phyloP scores from a whole-genome alignment of 495 filamentous ascomycete species.

The Bacidia gigantensis region DNA sequence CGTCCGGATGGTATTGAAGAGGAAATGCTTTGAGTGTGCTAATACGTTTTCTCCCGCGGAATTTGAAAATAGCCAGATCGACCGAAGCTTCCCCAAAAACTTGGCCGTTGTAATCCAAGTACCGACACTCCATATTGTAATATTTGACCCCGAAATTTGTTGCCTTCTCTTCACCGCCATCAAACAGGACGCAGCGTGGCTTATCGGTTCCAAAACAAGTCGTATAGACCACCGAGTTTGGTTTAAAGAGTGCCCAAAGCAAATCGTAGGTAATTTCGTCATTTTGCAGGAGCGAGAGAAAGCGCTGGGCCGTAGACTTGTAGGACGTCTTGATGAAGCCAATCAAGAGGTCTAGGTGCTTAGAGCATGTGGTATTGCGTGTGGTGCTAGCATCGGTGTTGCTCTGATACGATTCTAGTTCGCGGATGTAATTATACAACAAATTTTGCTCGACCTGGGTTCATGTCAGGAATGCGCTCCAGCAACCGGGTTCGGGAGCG shows the following conservation, averaged over 20 bases:
- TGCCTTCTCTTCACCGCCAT: too few species aligned
- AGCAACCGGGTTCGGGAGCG: too few species aligned
- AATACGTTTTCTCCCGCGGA: slow-evolving; percentile 20
- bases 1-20: slow-evolving; percentile 13
- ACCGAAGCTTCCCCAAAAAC: too few species aligned
- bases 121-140: too few species aligned
- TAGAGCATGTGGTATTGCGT: slow-evolving; percentile 1
- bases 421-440: background rate
- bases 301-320: slow-evolving; percentile 19
- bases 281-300: slow-evolving; percentile 26
- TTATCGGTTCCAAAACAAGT: too few species aligned
- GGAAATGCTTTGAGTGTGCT: slow-evolving; percentile 21
- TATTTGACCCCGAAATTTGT: too few species aligned
- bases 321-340: slow-evolving; percentile 27
- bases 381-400: background rate
- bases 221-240: slow-evolving; percentile 18
- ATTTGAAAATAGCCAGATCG: slow-evolving; percentile 21
- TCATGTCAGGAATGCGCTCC: too few species aligned
- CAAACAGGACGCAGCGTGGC: too few species aligned
- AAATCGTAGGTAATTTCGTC: slow-evolving; percentile 21
- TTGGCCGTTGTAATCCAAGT: too few species aligned
- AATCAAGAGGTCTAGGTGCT: slow-evolving; percentile 27
- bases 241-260: slow-evolving; percentile 23
- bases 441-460: slow-evolving; percentile 1
- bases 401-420: slow-evolving; percentile 5